A percentile compares a stretch with the other conserved stretches of the same genome.
phyloP scores from a whole-genome alignment of 1,139 yeast genomes.

The Entelexis paramagnoliae region DNA sequence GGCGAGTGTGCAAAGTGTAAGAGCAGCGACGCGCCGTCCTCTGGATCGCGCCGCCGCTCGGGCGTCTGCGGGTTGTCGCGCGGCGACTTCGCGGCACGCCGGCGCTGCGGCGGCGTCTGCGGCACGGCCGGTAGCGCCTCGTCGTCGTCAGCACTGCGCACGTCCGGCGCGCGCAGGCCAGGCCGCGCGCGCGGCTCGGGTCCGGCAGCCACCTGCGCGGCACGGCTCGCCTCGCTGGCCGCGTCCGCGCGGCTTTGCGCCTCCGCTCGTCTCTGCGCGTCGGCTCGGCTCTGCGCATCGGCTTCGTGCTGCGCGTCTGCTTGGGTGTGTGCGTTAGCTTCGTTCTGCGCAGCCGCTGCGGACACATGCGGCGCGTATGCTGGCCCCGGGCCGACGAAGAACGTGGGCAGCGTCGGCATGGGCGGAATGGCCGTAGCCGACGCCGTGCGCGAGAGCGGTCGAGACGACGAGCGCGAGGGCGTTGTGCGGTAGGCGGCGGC shows the following conservation, averaged over 20 bases:
- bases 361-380: not conserved
- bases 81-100: not conserved
- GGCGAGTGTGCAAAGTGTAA: slow-evolving; percentile 82
- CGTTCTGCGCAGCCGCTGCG: not conserved
- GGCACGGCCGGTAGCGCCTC: slow-evolving; percentile 17
- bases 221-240: too few species aligned
- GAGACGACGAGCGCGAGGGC: not conserved
- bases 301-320: too few species aligned
- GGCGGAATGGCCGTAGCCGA: slow-evolving; percentile 1
- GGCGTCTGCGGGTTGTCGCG: slow-evolving; percentile 18
- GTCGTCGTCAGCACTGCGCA: too few species aligned
- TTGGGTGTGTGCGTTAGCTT: too few species aligned
- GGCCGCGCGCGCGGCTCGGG: too few species aligned
- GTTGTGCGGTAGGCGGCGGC: not conserved
- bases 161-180: too few species aligned
- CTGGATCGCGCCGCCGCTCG: slow-evolving; percentile 8
- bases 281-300: not conserved
- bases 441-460: not conserved
- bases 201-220: too few species aligned
- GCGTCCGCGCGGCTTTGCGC: too few species aligned
- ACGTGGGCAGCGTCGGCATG: not conserved
- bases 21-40: slow-evolving; percentile 69
- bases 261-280: too few species aligned
- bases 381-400: not conserved
- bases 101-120: slow-evolving; percentile 21